Conservation (phyloP, 2,329 filamentous ascomycete species). For the Pseudopithomyces maydicus region DNA sequence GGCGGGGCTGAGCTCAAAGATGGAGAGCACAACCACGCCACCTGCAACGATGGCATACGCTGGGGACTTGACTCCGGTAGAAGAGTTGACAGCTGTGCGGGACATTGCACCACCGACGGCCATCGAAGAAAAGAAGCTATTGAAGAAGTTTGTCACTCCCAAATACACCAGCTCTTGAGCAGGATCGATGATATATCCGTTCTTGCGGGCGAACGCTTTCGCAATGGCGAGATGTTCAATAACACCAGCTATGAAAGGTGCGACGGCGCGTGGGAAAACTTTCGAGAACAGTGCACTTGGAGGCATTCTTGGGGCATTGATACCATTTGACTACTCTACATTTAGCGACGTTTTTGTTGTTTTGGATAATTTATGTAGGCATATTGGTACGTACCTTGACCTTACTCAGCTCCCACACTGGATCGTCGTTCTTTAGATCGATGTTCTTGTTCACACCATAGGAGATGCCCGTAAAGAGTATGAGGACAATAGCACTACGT, state of each 20-base stretch:
- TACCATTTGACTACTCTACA: conserved; percentile 53
- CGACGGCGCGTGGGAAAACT: conserved; percentile 60
- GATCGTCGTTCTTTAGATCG: conserved; percentile 44
- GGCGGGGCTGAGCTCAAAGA: conserved; percentile 65
- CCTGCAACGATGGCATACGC: conserved; percentile 65
- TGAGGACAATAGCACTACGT: conserved; percentile 63
- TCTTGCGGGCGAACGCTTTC: conserved; percentile 65
- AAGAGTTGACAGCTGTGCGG: conserved; percentile 69
- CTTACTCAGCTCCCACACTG: conserved; percentile 64
- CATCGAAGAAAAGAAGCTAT: conserved; percentile 69
- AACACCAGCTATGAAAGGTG: conserved; percentile 65
- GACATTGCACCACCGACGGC: conserved; percentile 71
- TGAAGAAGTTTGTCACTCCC: conserved; percentile 66
- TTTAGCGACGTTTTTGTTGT: not conserved
- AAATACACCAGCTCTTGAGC: conserved; percentile 70
- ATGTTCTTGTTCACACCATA: conserved; percentile 64
- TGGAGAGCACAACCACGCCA: conserved; percentile 64
- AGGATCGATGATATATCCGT: conserved; percentile 67
- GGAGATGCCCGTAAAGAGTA: conserved; percentile 67
- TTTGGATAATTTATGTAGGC: not conserved
- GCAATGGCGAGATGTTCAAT: conserved; percentile 70
- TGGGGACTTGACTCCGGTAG: conserved; percentile 66
- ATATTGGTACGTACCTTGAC: conserved; percentile 45
- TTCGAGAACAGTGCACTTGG: conserved; percentile 56
- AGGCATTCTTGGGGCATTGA: conserved; percentile 57